These are phyloP conservation scores for Sclerotinia nivalis DNA, from an alignment of 2,329 filamentous ascomycete genomes.

Conservation along the genomic window DNA sequence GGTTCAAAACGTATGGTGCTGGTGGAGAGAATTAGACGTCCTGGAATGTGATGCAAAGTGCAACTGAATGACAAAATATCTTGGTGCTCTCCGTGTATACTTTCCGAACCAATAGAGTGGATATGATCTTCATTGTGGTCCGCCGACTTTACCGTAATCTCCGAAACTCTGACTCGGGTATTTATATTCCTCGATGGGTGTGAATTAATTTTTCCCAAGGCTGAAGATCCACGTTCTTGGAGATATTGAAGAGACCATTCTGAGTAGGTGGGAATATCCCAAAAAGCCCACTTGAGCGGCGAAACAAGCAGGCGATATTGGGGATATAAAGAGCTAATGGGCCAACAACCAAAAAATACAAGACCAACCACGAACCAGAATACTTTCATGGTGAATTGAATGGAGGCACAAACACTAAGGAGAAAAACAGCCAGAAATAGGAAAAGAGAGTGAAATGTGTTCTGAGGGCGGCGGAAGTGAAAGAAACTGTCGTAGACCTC, in stretches of 20 bases:
- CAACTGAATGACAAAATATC: constrained; percentile 31
- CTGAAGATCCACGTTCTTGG: constrained; percentile 27
- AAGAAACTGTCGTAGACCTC: constrained; percentile 44
- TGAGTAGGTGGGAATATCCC: constrained; percentile 44
- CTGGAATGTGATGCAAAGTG: constrained; percentile 25
- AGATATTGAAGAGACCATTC: constrained; percentile 42
- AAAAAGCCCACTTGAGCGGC: constrained; percentile 41
- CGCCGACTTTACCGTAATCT: too few relatives aligned
- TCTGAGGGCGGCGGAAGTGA: constrained; percentile 42
- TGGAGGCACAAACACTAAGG: constrained; percentile 31
- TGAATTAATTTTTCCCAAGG: constrained; percentile 17
- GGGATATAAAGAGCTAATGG: constrained; percentile 41
- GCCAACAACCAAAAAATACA: constrained; percentile 42
- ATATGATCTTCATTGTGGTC: neutral
- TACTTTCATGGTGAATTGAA: constrained; percentile 40
- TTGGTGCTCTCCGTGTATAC: neutral
- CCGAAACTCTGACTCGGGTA: neutral
- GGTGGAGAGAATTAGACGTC: constrained; percentile 29
- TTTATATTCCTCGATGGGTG: neutral
- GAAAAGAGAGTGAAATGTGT: constrained; percentile 37
- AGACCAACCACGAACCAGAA: constrained; percentile 39
- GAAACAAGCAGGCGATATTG: constrained; percentile 43
- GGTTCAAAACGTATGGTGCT: constrained; percentile 26
- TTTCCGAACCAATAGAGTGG: neutral
- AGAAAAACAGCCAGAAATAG: constrained; percentile 36